Conservation (phyloP, 2,329 filamentous ascomycete species). For the Neonectria punicea region DNA sequence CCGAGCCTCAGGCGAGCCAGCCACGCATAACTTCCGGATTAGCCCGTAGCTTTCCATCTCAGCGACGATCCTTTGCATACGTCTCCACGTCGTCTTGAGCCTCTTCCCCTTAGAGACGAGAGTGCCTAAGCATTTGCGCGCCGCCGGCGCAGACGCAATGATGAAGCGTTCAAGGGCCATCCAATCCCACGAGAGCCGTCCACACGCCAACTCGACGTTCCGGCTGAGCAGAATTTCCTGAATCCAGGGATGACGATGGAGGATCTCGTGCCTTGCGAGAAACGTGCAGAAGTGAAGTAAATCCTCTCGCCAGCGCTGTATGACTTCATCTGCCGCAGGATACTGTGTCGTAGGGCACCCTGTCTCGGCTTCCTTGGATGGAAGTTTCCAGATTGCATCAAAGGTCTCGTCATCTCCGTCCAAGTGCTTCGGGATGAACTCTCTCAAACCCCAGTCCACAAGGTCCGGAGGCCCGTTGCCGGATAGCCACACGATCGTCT, state of each 20-base stretch:
- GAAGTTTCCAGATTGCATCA: neutral
- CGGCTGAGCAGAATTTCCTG: slow-evolving; percentile 1
- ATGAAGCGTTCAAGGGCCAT: slow-evolving; percentile 4
- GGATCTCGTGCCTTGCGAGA: neutral
- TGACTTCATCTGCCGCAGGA: neutral
- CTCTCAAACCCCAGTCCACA: neutral
- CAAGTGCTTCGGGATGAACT: neutral
- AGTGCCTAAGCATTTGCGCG: neutral
- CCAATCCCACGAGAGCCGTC: slow-evolving; percentile 1
- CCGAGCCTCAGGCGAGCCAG: neutral
- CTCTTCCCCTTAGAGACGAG: neutral
- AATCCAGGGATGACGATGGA: slow-evolving; percentile 1
- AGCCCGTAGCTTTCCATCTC: slow-evolving; percentile 1
- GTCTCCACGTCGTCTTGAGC: neutral
- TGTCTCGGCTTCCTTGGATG: neutral
- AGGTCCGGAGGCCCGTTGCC: neutral
- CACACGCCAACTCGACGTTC: neutral
- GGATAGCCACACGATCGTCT: slow-evolving; percentile 1
- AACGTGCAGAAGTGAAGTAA: neutral
- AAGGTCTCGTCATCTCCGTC: neutral
- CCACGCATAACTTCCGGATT: slow-evolving; percentile 4
- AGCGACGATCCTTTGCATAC: neutral
- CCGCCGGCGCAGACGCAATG: neutral
- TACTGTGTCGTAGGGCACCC: neutral
- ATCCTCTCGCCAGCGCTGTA: neutral